A percentile compares a stretch with the other conserved stretches of the same genome.
These are phyloP conservation scores for Inga oerstediana DNA, from an alignment of 306 rosid genomes.

Conservation along the genomic window DNA sequence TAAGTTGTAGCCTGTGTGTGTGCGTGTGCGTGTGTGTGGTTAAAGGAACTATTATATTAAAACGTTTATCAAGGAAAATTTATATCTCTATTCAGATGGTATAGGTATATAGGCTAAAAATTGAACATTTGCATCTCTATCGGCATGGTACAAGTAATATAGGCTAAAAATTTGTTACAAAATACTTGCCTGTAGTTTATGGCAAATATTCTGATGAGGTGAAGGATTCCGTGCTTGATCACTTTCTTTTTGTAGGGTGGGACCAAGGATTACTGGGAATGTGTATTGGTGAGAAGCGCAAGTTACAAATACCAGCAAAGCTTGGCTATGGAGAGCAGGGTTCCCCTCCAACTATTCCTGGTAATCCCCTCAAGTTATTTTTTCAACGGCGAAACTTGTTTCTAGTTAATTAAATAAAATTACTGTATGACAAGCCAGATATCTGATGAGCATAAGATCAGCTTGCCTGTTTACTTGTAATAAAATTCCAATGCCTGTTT, in stretches of 20 bases:
- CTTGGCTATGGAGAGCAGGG: constrained; percentile 96
- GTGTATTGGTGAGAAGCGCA: constrained; percentile 96
- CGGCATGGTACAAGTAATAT: neutral
- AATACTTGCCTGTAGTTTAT: constrained; percentile 26
- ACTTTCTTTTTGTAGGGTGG: constrained; percentile 68
- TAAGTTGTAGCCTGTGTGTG: too few relatives aligned
- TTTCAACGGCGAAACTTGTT: neutral
- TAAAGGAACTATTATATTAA: neutral
- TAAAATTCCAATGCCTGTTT: neutral
- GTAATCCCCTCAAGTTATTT: constrained; percentile 38
- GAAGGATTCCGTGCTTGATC: constrained; percentile 23
- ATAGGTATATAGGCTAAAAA: neutral
- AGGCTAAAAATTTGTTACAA: neutral
- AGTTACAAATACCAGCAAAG: constrained; percentile 89
- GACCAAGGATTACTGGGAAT: constrained; percentile 96
- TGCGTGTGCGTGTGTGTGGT: too few relatives aligned
- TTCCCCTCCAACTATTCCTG: constrained; percentile 94
- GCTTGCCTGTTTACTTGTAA: neutral
- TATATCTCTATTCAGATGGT: neutral
- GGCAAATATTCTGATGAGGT: constrained; percentile 20
- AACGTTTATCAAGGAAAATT: neutral
- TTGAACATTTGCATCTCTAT: neutral
- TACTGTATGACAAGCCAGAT: constrained; percentile 2
- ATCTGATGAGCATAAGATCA: neutral
- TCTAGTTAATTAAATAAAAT: neutral